Evolutionary conservation across 257 asterid genomes (phyloP), one percentile per base, ranked within the genome.

Genomic region (Solanum gracilifrons): DNA sequence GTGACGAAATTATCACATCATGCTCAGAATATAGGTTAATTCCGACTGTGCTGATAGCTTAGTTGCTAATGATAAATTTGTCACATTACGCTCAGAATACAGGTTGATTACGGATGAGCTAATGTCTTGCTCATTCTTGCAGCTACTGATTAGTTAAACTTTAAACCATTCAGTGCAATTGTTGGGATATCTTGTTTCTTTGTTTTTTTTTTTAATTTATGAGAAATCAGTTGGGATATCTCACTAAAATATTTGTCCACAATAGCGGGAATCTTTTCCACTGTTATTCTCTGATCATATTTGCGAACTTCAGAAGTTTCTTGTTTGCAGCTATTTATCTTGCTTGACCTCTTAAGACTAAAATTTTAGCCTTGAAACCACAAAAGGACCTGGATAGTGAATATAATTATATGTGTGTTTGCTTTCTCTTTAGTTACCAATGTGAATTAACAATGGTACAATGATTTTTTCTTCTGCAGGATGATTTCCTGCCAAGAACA

Each of bases 401-500:
- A 36, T 36, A 11, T 74, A 75, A n/a, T 39, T 29, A 46, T 39
- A 41, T 76, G 31, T 48, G 29, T 48, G 69, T 10, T 48, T 27
- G 60, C 8, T 46, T 80, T 33, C 64, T 79, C 85, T 27, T 15
- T 16, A 27, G 25, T 27, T 79, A 1, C 6, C 27, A 5, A 16
- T 46, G 41, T 9, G 68, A 46, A 46, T 80, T 80, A 29, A 46
- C 39, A 9, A 80, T 9, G 68, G n/a, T 15, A 29, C 39, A 1
- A 15, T 35, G 31, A 16, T 62, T 41, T 31, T 69, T 83, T 84
- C 21, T 87, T 89, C 87, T 88, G 31, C 90, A 96, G 98, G 98
- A 97, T 88, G 99, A 97, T 93, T 97, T 97, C 94, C 91, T 97
- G 91, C 98, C 99, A 2, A 92, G 99, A 91, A 97, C 99, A 68